Evolutionary conservation across 345 rosid species (phyloP), one percentile per base, ranked within the genome.

Genomic region (Salix arbutifolia): DNA sequence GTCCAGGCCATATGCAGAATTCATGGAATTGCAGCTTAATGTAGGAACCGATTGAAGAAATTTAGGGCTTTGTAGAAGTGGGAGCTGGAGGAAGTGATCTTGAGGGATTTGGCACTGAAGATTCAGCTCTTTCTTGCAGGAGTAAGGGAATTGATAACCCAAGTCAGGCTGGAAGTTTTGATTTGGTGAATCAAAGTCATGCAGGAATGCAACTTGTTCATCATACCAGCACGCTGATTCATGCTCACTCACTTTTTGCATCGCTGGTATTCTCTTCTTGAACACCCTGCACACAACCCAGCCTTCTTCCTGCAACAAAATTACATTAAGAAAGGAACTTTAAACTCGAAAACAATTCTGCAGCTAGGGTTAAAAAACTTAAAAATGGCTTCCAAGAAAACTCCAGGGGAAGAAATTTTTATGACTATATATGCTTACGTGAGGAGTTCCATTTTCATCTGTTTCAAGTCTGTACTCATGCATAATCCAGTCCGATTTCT

Each of bases 221-320:
- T 92, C 94, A 69, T 90, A 94, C 97, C 97, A 92, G 50, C 91
- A 88, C 1, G 88, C 84, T 70, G 91, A 86, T 69, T 83, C 96
- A 30, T 81, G 83, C 76, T 89, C 92, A 23, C 78, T 83, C 50
- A 77, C 67, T 79, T 86, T 88, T 53, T 88, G 73, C 69, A 90
- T 84, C 8, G 91, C 82, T 44, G 98, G 77, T 69, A 91, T 38
- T 73, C 89, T 83, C 80, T 94, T 94, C 92, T 92, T 94, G 87
- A 94, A 94, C 52, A 91, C 98, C 85, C 98, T 89, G 60, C 98
- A 94, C 38, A 92, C 98, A 37, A 82, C 98, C 98, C 98, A 94
- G 60, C 98, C 97, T 89, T 94, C 98, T 87, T 94, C 83, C 76
- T 84, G 81, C 70, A 72, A 65, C 71, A 68, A 48, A 26, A 28